Conservation (phyloP, 306 rosid genomes). For the Pachyrhizus erosus region DNA sequence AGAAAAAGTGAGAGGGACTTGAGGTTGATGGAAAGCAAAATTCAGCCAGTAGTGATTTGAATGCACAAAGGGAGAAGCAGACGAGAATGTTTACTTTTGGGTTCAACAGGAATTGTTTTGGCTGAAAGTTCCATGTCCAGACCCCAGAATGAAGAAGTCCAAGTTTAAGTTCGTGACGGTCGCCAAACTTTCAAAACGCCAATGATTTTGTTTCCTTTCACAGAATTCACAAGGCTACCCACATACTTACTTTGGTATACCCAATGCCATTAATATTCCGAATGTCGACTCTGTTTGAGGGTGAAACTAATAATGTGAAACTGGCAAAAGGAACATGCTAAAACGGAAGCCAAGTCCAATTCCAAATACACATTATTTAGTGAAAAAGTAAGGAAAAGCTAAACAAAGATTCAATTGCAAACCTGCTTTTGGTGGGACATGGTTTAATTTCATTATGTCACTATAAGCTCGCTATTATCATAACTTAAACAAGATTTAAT, state of each 20-base stretch:
- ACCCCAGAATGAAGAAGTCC: background rate
- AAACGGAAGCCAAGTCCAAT: constrained; percentile 3
- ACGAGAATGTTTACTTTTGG: constrained; percentile 45
- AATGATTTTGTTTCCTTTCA: constrained; percentile 32
- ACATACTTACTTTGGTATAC: background rate
- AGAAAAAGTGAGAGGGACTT: background rate
- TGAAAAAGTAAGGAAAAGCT: constrained; percentile 31
- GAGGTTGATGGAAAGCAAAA: constrained; percentile 2
- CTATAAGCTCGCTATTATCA: constrained; percentile 13
- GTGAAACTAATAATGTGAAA: constrained; percentile 3
- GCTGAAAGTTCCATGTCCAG: constrained; percentile 18
- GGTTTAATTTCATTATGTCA: constrained; percentile 25
- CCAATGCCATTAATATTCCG: background rate
- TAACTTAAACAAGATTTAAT: constrained; percentile 4
- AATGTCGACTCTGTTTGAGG: constrained; percentile 27
- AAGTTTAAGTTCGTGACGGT: background rate
- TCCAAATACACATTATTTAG: background rate
- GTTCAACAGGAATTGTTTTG: constrained; percentile 6
- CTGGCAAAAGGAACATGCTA: background rate
- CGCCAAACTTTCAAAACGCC: constrained; percentile 29
- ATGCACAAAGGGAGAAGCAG: constrained; percentile 31
- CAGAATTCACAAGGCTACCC: background rate
- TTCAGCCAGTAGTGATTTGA: constrained; percentile 23
- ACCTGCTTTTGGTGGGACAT: constrained; percentile 38
- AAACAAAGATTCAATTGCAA: constrained; percentile 24